Base-by-base conservation (phyloP, 2,329 filamentous ascomycete genomes). In the Orbilia quercus region DNA sequence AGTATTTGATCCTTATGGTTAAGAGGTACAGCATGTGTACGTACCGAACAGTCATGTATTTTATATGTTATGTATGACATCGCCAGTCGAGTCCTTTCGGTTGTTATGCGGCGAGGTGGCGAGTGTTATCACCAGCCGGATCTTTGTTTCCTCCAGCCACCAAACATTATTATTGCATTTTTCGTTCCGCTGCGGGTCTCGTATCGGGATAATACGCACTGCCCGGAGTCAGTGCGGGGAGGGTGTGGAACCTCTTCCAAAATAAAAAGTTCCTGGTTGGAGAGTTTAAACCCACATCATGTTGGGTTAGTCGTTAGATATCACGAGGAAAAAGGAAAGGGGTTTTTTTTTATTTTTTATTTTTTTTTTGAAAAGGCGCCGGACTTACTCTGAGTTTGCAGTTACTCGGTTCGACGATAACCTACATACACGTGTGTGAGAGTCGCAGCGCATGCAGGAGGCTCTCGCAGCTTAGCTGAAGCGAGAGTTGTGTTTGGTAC, bases 111-210 rank as follows among this genome's bases (percentile, higher is more conserved):
- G 28, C 28, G 45, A 20, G 5, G 53, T 66, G 62, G 62, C 62
- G 51, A 51, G 60, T n/a, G n/a, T 60, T 53, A 67, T 67, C 63
- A 69, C 38, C 54, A 31, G 54, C 36, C 55, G n/a, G 36, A 31
- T 40, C 36, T 42, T 14, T 20, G 48, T 58, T 53, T 20, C 57
- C 51, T 59, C 59, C 58, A 63, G 54, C 57, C 65, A 63, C 57
- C 65, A 48, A 62, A 53, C 53, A 53, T 31, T 53, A 69, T 36
- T 34, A 38, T 38, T 25, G n/a, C n/a, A n/a, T n/a, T 51, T 51
- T 51, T 44, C 44, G n/a, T 72, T 72, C 66, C 58, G 66, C 66
- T 64, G 69, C 69, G 69, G 53, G 54, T 66, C 69, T 64, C 67
- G 54, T 72, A 72, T 59, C 69, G 53, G 69, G 60, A 55, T 50